A percentile compares a stretch with the other conserved stretches of the same genome.
Evolutionary conservation across 805 yeast genomes (phyloP).

Genomic region (Helenozyma rhizophorensis): DNA sequence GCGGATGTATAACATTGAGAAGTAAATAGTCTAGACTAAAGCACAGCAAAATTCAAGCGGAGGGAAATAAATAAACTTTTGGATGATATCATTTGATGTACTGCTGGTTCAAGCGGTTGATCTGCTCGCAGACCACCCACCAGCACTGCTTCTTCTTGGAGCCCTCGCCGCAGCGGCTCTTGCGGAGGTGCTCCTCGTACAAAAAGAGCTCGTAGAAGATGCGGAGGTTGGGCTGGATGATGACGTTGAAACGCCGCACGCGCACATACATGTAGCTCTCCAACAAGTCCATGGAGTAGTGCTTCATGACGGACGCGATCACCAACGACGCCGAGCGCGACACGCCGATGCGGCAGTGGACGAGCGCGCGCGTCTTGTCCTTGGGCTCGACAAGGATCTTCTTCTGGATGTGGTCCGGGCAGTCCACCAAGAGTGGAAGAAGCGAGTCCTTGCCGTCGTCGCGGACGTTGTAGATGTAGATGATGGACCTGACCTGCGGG

Average conservation of each 20-base stretch:
- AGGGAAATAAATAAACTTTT: neutral
- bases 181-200: constrained; percentile 16
- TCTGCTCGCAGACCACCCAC: constrained; percentile 13
- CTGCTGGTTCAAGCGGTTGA: constrained; percentile 12
- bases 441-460: constrained; percentile 39
- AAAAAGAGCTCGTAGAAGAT: constrained; percentile 25
- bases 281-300: constrained; percentile 8
- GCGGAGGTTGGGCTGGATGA: constrained; percentile 36
- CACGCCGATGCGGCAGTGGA: constrained; percentile 14
- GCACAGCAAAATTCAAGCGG: neutral
- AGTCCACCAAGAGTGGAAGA: constrained; percentile 21
- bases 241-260: constrained; percentile 18
- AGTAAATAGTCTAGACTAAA: no score
- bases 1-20: neutral
- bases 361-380: constrained; percentile 5
- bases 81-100: constrained; percentile 2
- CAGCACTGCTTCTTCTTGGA: constrained; percentile 5
- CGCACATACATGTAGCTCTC: constrained; percentile 12
- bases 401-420: constrained; percentile 28
- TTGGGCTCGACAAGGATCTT: constrained; percentile 21
- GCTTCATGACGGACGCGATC: constrained; percentile 12
- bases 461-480: constrained; percentile 31
- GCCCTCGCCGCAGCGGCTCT: constrained; percentile 3
- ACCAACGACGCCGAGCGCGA: constrained; percentile 12
- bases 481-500: constrained; percentile 13